A percentile compares a stretch with the other conserved stretches of the same genome.
Evolutionary conservation across 2,329 filamentous ascomycete species (phyloP).

Genomic region (Plenodomus biglobosus): DNA sequence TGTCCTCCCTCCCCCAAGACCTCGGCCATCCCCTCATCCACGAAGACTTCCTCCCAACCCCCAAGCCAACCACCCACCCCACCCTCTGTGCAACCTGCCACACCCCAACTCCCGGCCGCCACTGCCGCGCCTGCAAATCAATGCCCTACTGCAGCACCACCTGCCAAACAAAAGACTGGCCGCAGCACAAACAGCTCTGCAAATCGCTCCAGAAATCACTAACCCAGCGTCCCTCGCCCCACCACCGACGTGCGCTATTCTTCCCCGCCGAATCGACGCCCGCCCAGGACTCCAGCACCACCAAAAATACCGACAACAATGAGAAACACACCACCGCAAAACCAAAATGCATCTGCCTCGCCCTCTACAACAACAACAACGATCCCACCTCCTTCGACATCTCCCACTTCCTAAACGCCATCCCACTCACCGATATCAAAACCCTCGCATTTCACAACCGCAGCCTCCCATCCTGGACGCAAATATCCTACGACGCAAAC

Average conservation of each 20-base stretch:
- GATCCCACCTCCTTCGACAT: slow-evolving; percentile 3
- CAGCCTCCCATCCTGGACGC: slow-evolving; percentile 7
- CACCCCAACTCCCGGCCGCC: neutral
- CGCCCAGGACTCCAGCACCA: too few species aligned
- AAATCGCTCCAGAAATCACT: neutral
- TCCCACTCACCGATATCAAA: slow-evolving; percentile 1
- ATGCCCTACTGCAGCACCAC: slow-evolving; percentile 12
- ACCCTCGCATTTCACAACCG: slow-evolving; percentile 15
- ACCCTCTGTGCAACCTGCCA: slow-evolving; percentile 12
- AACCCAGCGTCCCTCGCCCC: neutral
- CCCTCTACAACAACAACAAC: too few species aligned
- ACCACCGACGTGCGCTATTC: slow-evolving; percentile 3
- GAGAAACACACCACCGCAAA: too few species aligned
- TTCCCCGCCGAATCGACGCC: slow-evolving; percentile 3
- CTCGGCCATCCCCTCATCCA: slow-evolving; percentile 11
- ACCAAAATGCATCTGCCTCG: slow-evolving; percentile 5
- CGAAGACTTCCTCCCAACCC: slow-evolving; percentile 5
- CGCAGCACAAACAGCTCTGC: slow-evolving; percentile 12
- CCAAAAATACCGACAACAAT: too few species aligned
- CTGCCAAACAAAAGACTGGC: slow-evolving; percentile 13
- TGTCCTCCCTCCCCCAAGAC: slow-evolving; percentile 6
- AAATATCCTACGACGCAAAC: slow-evolving; percentile 18
- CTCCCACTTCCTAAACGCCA: slow-evolving; percentile 4
- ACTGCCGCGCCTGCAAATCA: slow-evolving; percentile 14
- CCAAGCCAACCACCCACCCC: neutral